phyloP scores from a whole-genome alignment of 257 asterid genomes.

The Solanum neorickii region DNA sequence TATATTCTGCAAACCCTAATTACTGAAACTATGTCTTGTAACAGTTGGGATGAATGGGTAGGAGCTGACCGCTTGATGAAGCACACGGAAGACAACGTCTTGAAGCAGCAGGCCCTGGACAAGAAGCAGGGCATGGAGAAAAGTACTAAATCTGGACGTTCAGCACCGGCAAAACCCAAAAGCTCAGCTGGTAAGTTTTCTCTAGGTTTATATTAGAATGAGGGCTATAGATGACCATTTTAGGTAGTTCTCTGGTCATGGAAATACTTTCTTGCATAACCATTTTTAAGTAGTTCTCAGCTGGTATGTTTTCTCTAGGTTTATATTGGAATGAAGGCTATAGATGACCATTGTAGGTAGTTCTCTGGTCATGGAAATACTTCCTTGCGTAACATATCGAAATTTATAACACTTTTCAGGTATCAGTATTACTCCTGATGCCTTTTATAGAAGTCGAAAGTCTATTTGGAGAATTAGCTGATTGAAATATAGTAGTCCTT shows the following conservation, averaged over 20 bases:
- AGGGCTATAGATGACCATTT: neutral
- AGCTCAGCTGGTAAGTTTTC: constrained; percentile 55
- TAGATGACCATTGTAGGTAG: neutral
- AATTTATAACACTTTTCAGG: neutral
- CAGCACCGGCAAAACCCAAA: constrained; percentile 66
- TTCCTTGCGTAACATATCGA: neutral
- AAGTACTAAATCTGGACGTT: constrained; percentile 61
- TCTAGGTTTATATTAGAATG: neutral
- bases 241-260: neutral
- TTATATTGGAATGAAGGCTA: neutral
- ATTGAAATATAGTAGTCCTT: neutral
- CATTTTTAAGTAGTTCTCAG: neutral
- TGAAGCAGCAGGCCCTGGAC: constrained; percentile 74
- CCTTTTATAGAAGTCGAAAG: neutral
- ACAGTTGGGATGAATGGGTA: constrained; percentile 99
- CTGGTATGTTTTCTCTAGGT: constrained; percentile 1
- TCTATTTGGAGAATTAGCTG: neutral
- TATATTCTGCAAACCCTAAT: neutral
- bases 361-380: neutral
- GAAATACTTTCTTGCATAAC: neutral
- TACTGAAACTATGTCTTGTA: constrained; percentile 15
- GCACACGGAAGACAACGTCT: constrained; percentile 55
- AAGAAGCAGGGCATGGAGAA: constrained; percentile 70
- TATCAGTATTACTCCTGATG: neutral
- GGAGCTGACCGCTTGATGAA: constrained; percentile 78